Evolutionary conservation across 108 stramenopile species (phyloP), one percentile per base, ranked within the genome.

Genomic region (Seminavis robusta): DNA sequence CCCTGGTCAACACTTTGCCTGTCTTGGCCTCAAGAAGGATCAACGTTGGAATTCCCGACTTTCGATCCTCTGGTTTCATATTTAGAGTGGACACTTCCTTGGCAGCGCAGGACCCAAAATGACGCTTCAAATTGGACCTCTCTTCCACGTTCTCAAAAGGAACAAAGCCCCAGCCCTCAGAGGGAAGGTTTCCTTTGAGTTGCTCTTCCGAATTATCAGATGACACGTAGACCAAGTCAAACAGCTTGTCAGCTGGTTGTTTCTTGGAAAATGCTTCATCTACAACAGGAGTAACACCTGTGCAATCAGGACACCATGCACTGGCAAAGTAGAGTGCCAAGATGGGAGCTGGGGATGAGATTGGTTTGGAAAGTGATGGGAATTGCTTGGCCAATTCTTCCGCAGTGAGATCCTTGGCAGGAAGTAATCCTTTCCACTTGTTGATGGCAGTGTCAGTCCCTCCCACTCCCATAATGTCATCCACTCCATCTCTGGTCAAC

Each of bases 251-350:
- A 0, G 36, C 43, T 37, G 46, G 2, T 2, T 27, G 37, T 15
- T 16, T 54, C 33, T 43, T 16, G 33, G 33, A 23, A 17, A 61
- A 49, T 17, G 67, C 32, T 6, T 36, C 38, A 13, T 27, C 39
- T n/a, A 71, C 30, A 28, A 31, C 31, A 0, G 64, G 65, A 11
- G 58, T 55, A 21, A 54, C 64, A 9, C 28, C 41, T 43, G 42
- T 29, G 29, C 69, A 71, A 40, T 77, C 75, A 21, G 64, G 61
- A 48, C 75, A 77, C 75, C 69, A 71, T 7, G 67, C 51, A 23
- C 67, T 55, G 30, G 67, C 52, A 40, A 68, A 74, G 48, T 63
- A 63, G 17, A 74, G 33, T 6, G 52, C 67, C 9, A 63, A 39
- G 4, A 69, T 39, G 4, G 62, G 62, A 32, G 50, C 51, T n/a